Evolutionary conservation across 495 filamentous ascomycete species (phyloP).

Genomic region (Penicillium ochrochloron): DNA sequence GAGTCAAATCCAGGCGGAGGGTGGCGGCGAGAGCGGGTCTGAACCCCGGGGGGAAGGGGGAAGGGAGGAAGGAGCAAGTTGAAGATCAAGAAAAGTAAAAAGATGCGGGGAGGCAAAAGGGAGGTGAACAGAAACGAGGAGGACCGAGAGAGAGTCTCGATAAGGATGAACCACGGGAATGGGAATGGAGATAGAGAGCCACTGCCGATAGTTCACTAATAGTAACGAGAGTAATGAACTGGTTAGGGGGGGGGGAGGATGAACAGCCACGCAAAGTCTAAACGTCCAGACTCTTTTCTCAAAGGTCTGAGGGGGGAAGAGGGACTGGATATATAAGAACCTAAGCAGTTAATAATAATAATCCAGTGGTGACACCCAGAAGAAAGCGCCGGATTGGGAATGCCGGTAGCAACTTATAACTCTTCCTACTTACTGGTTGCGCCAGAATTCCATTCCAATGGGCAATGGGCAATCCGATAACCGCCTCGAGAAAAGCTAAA

Average conservation of each 20-base stretch:
- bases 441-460: conserved; percentile 1
- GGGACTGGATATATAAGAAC: not conserved
- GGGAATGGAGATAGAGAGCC: too few relatives aligned
- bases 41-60: not conserved
- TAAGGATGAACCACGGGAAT: conserved; percentile 5
- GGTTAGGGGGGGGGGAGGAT: too few relatives aligned
- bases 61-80: not conserved
- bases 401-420: not conserved
- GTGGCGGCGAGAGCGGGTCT: conserved; percentile 5
- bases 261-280: conserved; percentile 2
- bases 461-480: not conserved
- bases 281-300: not conserved
- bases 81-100: not conserved
- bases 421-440: not conserved
- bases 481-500: not conserved
- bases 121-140: not conserved
- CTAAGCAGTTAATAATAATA: not conserved
- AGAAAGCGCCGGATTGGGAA: conserved; percentile 1
- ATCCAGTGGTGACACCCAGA: conserved; percentile 6
- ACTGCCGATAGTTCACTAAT: not conserved
- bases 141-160: not conserved
- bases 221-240: not conserved
- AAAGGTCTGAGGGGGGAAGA: not conserved
- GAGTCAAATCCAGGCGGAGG: not conserved
- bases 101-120: conserved; percentile 5